Evolutionary conservation across 1,139 yeast genomes (phyloP).

Genomic region (Yamadazyma conglobata): DNA sequence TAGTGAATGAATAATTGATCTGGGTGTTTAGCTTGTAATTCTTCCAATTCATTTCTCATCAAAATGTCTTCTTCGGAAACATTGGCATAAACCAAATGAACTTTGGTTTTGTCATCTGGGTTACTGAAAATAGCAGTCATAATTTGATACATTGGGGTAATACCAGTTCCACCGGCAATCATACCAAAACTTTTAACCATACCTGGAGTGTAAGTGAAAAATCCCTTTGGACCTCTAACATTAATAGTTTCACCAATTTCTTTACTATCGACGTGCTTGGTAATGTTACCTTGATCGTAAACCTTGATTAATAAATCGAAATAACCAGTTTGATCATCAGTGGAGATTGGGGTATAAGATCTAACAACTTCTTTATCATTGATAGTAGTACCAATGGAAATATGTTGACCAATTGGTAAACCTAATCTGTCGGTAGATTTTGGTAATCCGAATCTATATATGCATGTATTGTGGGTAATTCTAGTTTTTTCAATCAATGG

Average conservation of each 20-base stretch:
- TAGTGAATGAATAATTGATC: slow-evolving; percentile 74
- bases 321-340: slow-evolving; percentile 80
- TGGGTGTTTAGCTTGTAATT: slow-evolving; percentile 58
- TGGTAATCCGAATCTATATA: slow-evolving; percentile 85
- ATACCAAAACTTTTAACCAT: slow-evolving; percentile 74
- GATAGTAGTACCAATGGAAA: slow-evolving; percentile 64
- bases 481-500: slow-evolving; percentile 78
- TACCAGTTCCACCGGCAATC: slow-evolving; percentile 96
- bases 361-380: slow-evolving; percentile 79
- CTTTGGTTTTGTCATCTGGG: slow-evolving; percentile 82
- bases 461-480: slow-evolving; percentile 77
- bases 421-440: slow-evolving; percentile 73
- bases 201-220: slow-evolving; percentile 80
- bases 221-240: slow-evolving; percentile 89
- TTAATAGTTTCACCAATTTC: slow-evolving; percentile 44
- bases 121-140: slow-evolving; percentile 65
- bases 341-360: slow-evolving; percentile 91
- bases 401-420: slow-evolving; percentile 93
- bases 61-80: slow-evolving; percentile 74
- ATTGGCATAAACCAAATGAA: slow-evolving; percentile 77
- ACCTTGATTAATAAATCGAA: slow-evolving; percentile 89
- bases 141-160: slow-evolving; percentile 90
- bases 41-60: slow-evolving; percentile 72
- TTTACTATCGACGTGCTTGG: slow-evolving; percentile 69
- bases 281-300: slow-evolving; percentile 88